Percentiles rank a stretch among this genome's conserved stretches.
These are phyloP conservation scores for Rhodotorula diobovata DNA, from an alignment of 768 basidiomycete genomes.

Conservation along the genomic window DNA sequence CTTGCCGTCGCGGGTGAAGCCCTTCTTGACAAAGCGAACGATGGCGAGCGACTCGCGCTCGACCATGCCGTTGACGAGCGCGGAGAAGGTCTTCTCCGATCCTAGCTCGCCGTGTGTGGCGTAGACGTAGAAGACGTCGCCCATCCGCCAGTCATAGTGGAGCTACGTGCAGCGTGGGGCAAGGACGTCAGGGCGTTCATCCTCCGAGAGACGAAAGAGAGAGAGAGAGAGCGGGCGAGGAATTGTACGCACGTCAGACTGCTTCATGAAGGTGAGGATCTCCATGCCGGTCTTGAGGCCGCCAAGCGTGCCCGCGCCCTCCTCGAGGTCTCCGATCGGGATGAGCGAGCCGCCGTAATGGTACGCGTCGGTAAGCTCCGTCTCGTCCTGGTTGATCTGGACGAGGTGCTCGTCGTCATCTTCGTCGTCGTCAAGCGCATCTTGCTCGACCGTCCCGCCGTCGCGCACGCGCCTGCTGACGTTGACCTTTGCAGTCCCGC, in stretches of 20 bases:
- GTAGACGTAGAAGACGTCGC: conserved; percentile 34
- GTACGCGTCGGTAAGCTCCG: conserved; percentile 67
- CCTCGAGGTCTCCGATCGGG: conserved; percentile 60
- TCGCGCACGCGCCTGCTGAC: conserved; percentile 21
- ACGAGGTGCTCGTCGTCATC: conserved; percentile 11
- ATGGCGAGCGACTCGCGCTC: conserved; percentile 66
- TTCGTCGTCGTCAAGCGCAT: background rate
- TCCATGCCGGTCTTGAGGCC: conserved; percentile 77
- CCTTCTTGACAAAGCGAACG: conserved; percentile 71
- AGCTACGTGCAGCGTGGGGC: conserved; percentile 5
- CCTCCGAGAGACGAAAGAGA: conserved; percentile 23
- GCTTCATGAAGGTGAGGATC: conserved; percentile 74
- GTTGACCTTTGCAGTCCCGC: conserved; percentile 26
- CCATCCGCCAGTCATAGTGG: conserved; percentile 31
- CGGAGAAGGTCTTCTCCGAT: conserved; percentile 58
- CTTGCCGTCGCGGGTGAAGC: conserved; percentile 45
- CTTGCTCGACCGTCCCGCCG: conserved; percentile 19
- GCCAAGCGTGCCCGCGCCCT: conserved; percentile 57
- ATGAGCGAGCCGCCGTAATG: conserved; percentile 86
- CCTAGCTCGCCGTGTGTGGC: background rate
- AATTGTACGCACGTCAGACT: conserved; percentile 61
- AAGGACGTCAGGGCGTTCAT: too few species aligned
- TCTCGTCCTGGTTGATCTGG: background rate
- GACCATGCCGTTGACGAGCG: conserved; percentile 77
- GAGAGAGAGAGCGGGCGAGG: too few species aligned